Conservation (phyloP, 176 grass and related monocot genomes). For the Oryza nivara region DNA sequence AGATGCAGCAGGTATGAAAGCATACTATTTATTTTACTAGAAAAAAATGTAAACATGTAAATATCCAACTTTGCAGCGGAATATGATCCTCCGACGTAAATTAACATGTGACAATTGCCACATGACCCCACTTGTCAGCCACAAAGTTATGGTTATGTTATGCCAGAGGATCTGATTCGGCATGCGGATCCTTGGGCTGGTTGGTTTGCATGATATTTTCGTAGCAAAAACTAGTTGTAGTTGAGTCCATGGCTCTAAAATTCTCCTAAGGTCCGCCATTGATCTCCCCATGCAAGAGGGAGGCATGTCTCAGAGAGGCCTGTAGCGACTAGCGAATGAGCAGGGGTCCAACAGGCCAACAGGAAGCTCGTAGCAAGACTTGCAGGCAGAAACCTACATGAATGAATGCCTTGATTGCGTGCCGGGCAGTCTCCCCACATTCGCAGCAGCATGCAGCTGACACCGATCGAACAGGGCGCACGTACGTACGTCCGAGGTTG, state of each 20-base stretch:
- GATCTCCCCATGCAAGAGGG: too few species aligned
- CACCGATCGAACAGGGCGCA: background rate
- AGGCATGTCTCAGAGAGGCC: background rate
- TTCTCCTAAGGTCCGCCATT: too few species aligned
- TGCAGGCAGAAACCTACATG: background rate
- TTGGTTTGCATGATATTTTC: too few species aligned
- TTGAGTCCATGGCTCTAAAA: too few species aligned
- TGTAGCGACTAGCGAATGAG: background rate
- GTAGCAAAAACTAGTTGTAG: too few species aligned
- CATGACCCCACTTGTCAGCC: too few species aligned
- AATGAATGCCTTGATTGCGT: conserved; percentile 3
- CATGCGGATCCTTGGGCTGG: too few species aligned
- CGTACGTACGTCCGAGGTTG: background rate
- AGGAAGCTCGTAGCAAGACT: background rate
- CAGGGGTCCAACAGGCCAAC: background rate
- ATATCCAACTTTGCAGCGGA: too few species aligned
- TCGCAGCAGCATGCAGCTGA: background rate
- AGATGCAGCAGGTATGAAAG: background rate
- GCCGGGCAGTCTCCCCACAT: background rate
- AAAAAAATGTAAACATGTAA: background rate
- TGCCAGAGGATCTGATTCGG: too few species aligned
- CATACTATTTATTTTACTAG: background rate
- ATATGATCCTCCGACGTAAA: too few species aligned
- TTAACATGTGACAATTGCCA: too few species aligned
- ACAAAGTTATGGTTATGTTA: too few species aligned